Percentiles rank a stretch among this genome's conserved stretches.
Conservation (phyloP, 208 protist species). For the Acanthamoeba divionensis region DNA sequence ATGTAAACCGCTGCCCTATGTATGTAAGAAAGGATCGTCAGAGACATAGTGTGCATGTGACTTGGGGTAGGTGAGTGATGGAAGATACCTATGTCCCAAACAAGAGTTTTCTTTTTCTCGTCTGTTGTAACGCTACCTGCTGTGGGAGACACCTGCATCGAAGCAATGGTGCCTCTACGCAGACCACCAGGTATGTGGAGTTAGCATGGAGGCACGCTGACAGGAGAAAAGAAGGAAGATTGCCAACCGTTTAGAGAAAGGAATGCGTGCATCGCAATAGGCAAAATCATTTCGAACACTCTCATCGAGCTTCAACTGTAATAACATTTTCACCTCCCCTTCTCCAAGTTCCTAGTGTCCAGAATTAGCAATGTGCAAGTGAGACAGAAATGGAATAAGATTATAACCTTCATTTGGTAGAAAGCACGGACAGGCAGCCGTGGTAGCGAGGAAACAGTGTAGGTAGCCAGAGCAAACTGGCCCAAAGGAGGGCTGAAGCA, state of each 20-base stretch:
- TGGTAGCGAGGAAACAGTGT: not conserved
- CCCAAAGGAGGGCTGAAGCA: slow-evolving; percentile 9
- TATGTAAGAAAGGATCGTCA: not conserved
- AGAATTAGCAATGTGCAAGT: not conserved
- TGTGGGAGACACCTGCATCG: not conserved
- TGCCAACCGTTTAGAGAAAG: slow-evolving; percentile 20
- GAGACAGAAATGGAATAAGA: not conserved
- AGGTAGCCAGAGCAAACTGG: not conserved
- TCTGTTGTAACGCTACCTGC: not conserved
- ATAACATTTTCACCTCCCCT: not conserved
- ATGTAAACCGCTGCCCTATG: slow-evolving; percentile 4
- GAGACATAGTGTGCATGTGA: not conserved
- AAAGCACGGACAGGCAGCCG: slow-evolving; percentile 15
- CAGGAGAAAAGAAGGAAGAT: not conserved
- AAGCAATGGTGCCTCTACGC: not conserved
- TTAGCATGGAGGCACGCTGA: not conserved
- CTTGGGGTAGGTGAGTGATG: no score
- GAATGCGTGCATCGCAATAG: slow-evolving; percentile 26
- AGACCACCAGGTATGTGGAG: not conserved
- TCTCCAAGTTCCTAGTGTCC: not conserved
- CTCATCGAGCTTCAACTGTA: slow-evolving; percentile 33
- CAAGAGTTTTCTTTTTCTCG: not conserved
- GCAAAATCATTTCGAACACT: slow-evolving; percentile 33
- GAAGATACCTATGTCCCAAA: not conserved
- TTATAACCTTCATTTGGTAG: slow-evolving; percentile 50